Percentiles rank a stretch among this genome's conserved stretches.
These are phyloP conservation scores for Coemansia sp. DNA, from an alignment of 192 early-diverging fungal genomes.

Conservation along the genomic window DNA sequence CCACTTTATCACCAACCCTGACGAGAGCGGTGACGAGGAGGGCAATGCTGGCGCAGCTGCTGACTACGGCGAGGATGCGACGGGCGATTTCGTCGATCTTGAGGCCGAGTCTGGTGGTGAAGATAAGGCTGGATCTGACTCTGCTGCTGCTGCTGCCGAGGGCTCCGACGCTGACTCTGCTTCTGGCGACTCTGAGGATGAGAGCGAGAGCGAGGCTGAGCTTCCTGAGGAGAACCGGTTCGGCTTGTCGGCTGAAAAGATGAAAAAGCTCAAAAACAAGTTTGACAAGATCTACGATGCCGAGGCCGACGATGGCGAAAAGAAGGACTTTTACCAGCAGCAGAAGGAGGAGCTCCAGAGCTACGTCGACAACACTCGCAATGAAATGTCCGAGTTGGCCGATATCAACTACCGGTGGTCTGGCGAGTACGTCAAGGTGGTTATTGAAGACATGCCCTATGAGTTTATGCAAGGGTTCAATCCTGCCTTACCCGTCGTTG, in stretches of 20 bases:
- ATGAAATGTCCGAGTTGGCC: slow-evolving; percentile 87
- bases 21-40: slow-evolving; percentile 47
- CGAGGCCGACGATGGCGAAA: slow-evolving; percentile 73
- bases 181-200: slow-evolving; percentile 55
- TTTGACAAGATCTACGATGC: slow-evolving; percentile 90
- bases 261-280: slow-evolving; percentile 90
- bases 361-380: slow-evolving; percentile 81
- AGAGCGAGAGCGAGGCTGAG: slow-evolving; percentile 50
- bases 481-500: slow-evolving; percentile 86
- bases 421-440: slow-evolving; percentile 91
- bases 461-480: slow-evolving; percentile 96
- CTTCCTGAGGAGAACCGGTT: slow-evolving; percentile 63
- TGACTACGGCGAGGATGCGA: slow-evolving; percentile 54
- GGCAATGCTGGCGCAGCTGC: slow-evolving; percentile 48
- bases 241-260: slow-evolving; percentile 74
- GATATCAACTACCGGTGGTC: slow-evolving; percentile 92
- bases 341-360: slow-evolving; percentile 87
- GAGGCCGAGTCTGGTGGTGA: slow-evolving; percentile 69
- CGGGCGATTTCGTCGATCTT: slow-evolving; percentile 74
- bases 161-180: slow-evolving; percentile 39
- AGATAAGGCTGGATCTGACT: slow-evolving; percentile 50
- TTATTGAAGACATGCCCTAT: slow-evolving; percentile 88
- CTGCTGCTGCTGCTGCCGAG: slow-evolving; percentile 16
- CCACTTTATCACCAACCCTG: slow-evolving; percentile 48
- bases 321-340: slow-evolving; percentile 83